Evolutionary conservation across 176 grass and related monocot genomes (phyloP).

Genomic region (Avena eriantha): DNA sequence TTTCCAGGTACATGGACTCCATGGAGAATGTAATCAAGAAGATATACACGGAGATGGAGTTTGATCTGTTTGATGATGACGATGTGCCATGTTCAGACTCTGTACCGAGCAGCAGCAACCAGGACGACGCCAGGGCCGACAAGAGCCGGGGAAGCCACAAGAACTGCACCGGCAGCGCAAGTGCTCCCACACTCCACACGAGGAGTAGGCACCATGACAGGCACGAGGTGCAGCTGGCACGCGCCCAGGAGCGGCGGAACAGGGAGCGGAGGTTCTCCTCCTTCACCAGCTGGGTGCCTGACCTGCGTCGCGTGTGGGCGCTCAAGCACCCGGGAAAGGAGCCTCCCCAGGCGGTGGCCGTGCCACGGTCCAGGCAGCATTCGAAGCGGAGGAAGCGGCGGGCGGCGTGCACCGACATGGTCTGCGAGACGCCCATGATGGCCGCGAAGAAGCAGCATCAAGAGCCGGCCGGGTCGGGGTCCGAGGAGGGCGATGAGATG

Average conservation of each 20-base stretch:
- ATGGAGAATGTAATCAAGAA: constrained; percentile 73
- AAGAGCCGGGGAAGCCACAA: neutral
- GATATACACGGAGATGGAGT: constrained; percentile 91
- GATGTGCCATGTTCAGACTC: constrained; percentile 61
- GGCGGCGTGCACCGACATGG: constrained; percentile 47
- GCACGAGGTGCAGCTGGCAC: constrained; percentile 50
- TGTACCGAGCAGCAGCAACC: constrained; percentile 72
- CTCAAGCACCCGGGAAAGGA: constrained; percentile 70
- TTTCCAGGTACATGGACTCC: constrained; percentile 66
- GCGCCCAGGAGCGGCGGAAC: constrained; percentile 70
- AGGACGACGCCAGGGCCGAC: constrained; percentile 40
- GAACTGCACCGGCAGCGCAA: neutral
- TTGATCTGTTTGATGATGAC: constrained; percentile 78
- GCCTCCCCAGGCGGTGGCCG: neutral
- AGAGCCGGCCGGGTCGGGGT: neutral
- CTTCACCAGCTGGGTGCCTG: constrained; percentile 89
- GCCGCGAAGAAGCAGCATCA: constrained; percentile 22
- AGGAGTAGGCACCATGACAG: constrained; percentile 21
- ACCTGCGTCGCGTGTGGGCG: constrained; percentile 84
- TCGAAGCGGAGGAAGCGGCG: constrained; percentile 61
- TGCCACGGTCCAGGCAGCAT: constrained; percentile 21
- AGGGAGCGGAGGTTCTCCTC: constrained; percentile 73
- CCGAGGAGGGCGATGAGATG: neutral
- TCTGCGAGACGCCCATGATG: constrained; percentile 79
- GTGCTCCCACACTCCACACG: neutral